phyloP scores from a whole-genome alignment of 148 eudicot genomes.

The Cornus controversa region DNA sequence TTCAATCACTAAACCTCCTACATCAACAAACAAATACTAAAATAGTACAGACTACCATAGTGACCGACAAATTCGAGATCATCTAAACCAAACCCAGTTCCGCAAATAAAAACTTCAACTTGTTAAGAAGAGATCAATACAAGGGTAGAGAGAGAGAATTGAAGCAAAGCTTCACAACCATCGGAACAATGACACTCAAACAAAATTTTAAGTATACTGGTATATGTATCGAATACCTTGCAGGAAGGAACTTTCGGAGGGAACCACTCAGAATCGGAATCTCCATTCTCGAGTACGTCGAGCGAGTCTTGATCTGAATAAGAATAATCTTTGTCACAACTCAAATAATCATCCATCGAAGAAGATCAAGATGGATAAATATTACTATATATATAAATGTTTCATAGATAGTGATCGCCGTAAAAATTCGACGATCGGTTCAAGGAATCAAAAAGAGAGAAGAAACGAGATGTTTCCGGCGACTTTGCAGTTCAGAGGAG shows the following conservation, averaged over 20 bases:
- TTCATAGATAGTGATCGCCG: not conserved
- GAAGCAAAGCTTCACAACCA: not conserved
- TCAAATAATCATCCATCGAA: constrained; percentile 22
- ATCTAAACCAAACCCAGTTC: not conserved
- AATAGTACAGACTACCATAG: too few species aligned
- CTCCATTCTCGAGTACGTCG: constrained; percentile 29
- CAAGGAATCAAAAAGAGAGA: not conserved
- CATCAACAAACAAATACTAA: too few species aligned
- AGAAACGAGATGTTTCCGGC: not conserved
- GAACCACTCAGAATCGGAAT: not conserved
- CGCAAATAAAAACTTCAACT: not conserved
- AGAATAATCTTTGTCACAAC: constrained; percentile 21
- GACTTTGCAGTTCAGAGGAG: not conserved
- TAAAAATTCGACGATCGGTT: not conserved
- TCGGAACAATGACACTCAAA: constrained; percentile 6
- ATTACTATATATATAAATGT: not conserved
- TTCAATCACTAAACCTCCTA: too few species aligned
- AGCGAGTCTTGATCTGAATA: constrained; percentile 39
- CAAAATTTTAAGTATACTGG: too few species aligned
- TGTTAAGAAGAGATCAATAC: too few species aligned
- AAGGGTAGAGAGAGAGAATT: not conserved
- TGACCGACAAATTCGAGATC: not conserved
- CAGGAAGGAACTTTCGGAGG: constrained; percentile 22
- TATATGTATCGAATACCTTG: constrained; percentile 35
- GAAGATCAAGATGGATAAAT: not conserved